Percentiles rank a stretch among this genome's conserved stretches.
Conservation (phyloP, 805 yeast genomes). For the Metschnikowia bowlesiae region DNA sequence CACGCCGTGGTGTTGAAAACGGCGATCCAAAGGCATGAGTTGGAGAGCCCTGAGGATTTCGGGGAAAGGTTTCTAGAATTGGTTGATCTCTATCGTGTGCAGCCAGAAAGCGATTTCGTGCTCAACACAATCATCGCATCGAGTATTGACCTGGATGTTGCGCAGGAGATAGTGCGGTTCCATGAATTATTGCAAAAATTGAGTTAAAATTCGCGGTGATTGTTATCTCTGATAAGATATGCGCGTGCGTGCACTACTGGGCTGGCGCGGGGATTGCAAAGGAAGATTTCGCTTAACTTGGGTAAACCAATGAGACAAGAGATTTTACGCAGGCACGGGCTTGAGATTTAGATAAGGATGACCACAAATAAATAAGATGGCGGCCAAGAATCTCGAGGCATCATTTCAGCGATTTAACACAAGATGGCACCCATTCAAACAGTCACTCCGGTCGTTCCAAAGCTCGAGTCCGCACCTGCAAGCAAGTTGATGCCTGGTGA, state of each 20-base stretch:
- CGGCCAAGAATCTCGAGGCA: neutral
- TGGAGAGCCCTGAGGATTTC: conserved; percentile 7
- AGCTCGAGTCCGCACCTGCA: neutral
- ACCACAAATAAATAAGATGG: neutral
- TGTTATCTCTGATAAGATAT: conserved; percentile 2
- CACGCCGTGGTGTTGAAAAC: conserved; percentile 20
- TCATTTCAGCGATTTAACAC: neutral
- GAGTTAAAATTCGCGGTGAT: neutral
- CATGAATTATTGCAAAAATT: conserved; percentile 23
- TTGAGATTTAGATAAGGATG: neutral
- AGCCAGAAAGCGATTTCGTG: conserved; percentile 33
- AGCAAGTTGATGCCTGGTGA: conserved; percentile 23
- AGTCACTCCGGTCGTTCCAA: neutral
- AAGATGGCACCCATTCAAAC: conserved; percentile 5
- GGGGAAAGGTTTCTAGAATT: conserved; percentile 10
- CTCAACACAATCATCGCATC: conserved; percentile 35
- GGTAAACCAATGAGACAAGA: neutral
- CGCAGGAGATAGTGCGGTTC: conserved; percentile 36
- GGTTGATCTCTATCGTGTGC: conserved; percentile 21
- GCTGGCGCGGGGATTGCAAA: neutral
- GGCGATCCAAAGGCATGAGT: conserved; percentile 14
- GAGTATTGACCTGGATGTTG: conserved; percentile 30
- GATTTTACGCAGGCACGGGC: neutral
- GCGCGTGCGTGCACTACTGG: neutral
- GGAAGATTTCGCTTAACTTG: conserved; percentile 1